Evolutionary conservation across 1,139 yeast species (phyloP).

Genomic region (Fermentozyma sake): DNA sequence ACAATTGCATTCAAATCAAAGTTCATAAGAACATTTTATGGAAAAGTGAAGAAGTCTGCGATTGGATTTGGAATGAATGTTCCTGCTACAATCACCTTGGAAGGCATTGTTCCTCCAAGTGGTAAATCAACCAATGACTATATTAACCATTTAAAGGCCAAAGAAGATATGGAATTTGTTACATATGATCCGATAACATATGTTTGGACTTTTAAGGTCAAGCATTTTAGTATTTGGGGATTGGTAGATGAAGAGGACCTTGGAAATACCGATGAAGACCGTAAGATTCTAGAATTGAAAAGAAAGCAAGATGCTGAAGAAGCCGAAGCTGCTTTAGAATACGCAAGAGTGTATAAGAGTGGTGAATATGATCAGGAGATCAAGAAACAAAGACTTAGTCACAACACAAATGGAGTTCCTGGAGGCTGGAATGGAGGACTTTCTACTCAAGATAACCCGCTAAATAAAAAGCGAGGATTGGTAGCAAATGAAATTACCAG

Average conservation of each 20-base stretch:
- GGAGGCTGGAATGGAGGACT: conserved; percentile 29
- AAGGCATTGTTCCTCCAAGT: conserved; percentile 47
- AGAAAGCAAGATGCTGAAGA: conserved; percentile 25
- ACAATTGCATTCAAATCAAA: conserved; percentile 54
- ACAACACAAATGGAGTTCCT: conserved; percentile 27
- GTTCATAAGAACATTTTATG: conserved; percentile 47
- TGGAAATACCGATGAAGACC: conserved; percentile 14
- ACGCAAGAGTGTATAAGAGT: conserved; percentile 25
- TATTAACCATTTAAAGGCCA: conserved; percentile 47
- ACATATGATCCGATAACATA: conserved; percentile 78
- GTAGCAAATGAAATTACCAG: conserved; percentile 26
- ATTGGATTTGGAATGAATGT: conserved; percentile 74
- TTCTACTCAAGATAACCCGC: conserved; percentile 17
- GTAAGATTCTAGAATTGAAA: conserved; percentile 18
- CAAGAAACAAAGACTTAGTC: conserved; percentile 30
- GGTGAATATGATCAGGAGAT: conserved; percentile 28
- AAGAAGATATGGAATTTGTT: conserved; percentile 67
- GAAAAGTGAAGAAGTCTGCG: conserved; percentile 35
- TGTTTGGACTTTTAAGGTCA: conserved; percentile 76
- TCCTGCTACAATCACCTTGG: conserved; percentile 79
- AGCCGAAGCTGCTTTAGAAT: conserved; percentile 20
- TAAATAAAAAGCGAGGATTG: conserved; percentile 19
- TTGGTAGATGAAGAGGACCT: conserved; percentile 60
- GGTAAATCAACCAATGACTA: conserved; percentile 23
- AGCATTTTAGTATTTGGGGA: conserved; percentile 95